Percentiles rank a stretch among this genome's conserved stretches.
phyloP scores from a whole-genome alignment of 1,284 basidiomycete species.

The Heterobasidion annosum region DNA sequence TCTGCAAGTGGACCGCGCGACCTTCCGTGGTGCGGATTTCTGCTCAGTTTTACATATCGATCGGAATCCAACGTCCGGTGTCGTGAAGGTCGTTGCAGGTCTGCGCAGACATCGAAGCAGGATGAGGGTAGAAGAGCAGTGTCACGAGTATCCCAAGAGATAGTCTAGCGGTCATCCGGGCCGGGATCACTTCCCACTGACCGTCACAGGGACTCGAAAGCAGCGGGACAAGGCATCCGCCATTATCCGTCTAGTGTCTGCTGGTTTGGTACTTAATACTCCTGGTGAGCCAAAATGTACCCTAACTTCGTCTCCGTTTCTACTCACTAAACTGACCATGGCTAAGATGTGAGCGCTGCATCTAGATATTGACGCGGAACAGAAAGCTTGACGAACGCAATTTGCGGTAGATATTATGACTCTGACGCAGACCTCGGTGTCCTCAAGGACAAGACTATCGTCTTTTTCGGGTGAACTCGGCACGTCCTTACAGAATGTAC shows the following conservation, averaged over 20 bases:
- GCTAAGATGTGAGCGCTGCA: slow-evolving; percentile 35
- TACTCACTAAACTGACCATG: neutral
- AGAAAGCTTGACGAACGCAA: too few species aligned
- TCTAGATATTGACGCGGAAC: neutral
- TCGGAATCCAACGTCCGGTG: too few species aligned
- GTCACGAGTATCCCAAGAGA: neutral
- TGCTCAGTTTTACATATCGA: too few species aligned
- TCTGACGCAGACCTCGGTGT: slow-evolving; percentile 43
- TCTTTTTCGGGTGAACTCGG: slow-evolving; percentile 45
- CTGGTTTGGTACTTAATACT: neutral
- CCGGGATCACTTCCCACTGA: neutral
- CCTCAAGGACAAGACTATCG: slow-evolving; percentile 42
- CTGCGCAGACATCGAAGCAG: neutral
- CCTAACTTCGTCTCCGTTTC: neutral
- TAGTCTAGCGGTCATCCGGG: neutral
- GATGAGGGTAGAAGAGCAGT: neutral
- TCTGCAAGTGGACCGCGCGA: too few species aligned
- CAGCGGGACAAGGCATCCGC: neutral
- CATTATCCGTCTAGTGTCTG: neutral
- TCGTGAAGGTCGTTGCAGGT: too few species aligned
- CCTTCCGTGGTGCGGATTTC: too few species aligned
- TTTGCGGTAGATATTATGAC: slow-evolving; percentile 43
- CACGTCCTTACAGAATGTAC: neutral
- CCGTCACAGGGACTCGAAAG: slow-evolving; percentile 1
- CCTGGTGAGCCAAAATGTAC: neutral